Percentiles rank a stretch among this genome's conserved stretches.
Evolutionary conservation across 441 rosid species (phyloP).

Genomic region (Capsella rubella): DNA sequence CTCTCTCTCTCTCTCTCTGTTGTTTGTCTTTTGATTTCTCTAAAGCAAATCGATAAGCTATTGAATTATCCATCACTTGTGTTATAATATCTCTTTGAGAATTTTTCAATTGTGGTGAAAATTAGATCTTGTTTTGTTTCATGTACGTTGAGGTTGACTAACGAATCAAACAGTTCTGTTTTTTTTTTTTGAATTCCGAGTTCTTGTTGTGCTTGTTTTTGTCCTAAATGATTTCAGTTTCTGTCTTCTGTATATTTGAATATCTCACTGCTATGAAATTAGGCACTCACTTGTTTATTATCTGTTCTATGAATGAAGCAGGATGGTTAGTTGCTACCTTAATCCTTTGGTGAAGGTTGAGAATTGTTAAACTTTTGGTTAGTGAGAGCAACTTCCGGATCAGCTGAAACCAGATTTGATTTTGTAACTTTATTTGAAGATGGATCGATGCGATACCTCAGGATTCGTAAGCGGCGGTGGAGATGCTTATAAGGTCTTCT

Average conservation of each 20-base stretch:
- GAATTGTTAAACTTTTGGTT: conserved; percentile 3
- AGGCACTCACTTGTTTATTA: conserved; percentile 5
- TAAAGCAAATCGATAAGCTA: not conserved
- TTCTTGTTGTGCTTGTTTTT: not conserved
- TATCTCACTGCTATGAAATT: not conserved
- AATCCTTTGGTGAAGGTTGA: conserved; percentile 42
- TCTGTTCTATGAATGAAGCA: conserved; percentile 47
- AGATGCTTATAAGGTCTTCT: conserved; percentile 49
- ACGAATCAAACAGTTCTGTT: conserved; percentile 4
- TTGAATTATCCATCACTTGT: not conserved
- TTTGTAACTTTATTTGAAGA: conserved; percentile 42
- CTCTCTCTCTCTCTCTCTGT: not conserved
- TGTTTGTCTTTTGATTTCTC: not conserved
- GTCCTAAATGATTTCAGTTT: not conserved
- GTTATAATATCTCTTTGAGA: not conserved
- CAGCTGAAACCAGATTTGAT: conserved; percentile 35
- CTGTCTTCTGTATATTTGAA: not conserved
- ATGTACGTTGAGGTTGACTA: conserved; percentile 2
- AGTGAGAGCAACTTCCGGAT: conserved; percentile 37
- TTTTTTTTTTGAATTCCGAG: not conserved
- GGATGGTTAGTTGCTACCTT: conserved; percentile 54
- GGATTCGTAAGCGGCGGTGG: conserved; percentile 94
- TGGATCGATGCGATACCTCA: conserved; percentile 93
- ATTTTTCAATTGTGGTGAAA: not conserved
- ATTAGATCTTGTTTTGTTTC: conserved; percentile 23